phyloP scores from a whole-genome alignment of 208 protist species.

The Leishmania tropica region DNA sequence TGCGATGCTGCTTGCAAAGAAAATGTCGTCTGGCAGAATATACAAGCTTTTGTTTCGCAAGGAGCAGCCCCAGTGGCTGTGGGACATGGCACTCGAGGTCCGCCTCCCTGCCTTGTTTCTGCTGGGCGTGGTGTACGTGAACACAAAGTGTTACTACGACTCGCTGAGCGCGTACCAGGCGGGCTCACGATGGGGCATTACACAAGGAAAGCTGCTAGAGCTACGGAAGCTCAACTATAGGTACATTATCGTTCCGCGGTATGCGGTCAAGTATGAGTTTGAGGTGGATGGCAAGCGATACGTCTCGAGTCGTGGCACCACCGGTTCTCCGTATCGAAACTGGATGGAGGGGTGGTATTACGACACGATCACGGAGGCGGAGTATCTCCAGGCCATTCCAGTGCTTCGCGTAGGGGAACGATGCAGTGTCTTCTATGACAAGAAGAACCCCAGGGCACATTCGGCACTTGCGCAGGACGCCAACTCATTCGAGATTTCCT shows the following conservation, averaged over 20 bases:
- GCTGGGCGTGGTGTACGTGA: constrained; percentile 65
- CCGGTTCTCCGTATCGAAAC: constrained; percentile 79
- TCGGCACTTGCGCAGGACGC: constrained; percentile 85
- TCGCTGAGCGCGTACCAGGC: constrained; percentile 69
- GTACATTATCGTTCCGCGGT: constrained; percentile 85
- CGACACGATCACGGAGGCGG: constrained; percentile 88
- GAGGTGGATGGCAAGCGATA: constrained; percentile 84
- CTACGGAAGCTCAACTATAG: constrained; percentile 88
- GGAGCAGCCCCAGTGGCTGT: constrained; percentile 86
- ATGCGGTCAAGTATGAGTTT: constrained; percentile 85
- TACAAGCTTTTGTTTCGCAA: constrained; percentile 71
- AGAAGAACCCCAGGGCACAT: constrained; percentile 68
- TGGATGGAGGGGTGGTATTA: constrained; percentile 82
- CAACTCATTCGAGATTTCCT: constrained; percentile 88
- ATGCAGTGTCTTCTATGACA: constrained; percentile 89
- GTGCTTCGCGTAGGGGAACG: constrained; percentile 79
- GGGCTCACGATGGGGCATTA: constrained; percentile 71
- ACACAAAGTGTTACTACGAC: constrained; percentile 85
- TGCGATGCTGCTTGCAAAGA: neutral
- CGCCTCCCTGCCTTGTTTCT: constrained; percentile 76
- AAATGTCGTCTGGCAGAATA: constrained; percentile 68
- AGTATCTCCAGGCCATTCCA: constrained; percentile 90
- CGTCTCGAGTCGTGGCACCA: constrained; percentile 79
- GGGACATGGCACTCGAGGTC: constrained; percentile 86
- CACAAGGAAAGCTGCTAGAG: constrained; percentile 77